Base-by-base conservation (phyloP, 495 filamentous ascomycete species). In the Tetracladium marchalianum region DNA sequence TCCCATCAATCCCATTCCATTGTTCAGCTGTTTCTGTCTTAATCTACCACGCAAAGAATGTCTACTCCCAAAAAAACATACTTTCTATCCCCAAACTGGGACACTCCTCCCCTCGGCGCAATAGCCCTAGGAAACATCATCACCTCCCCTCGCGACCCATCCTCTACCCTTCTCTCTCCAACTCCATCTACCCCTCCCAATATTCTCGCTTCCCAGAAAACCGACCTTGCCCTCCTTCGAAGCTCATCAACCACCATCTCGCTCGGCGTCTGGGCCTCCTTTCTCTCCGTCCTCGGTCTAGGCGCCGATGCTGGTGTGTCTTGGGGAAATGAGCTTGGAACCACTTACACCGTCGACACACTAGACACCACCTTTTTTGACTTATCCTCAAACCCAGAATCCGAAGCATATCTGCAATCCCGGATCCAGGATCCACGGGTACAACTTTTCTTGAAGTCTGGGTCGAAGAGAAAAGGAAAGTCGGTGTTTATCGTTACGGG, bases 401-500 rank as follows among this genome's bases (percentile, higher is more conserved):
- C n/a, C n/a, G n/a, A n/a, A n/a, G n/a, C n/a, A n/a, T n/a, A n/a
- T n/a, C n/a, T n/a, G n/a, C n/a, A n/a, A n/a, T n/a, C n/a, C n/a
- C n/a, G n/a, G n/a, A n/a, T n/a, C n/a, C n/a, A n/a, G n/a, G n/a
- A n/a, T n/a, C n/a, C n/a, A n/a, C n/a, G n/a, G n/a, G n/a, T n/a
- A n/a, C n/a, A n/a, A n/a, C n/a, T n/a, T n/a, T n/a, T n/a, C n/a
- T n/a, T n/a, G n/a, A n/a, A n/a, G n/a, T n/a, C n/a, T n/a, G n/a
- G n/a, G n/a, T n/a, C n/a, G n/a, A n/a, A n/a, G n/a, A n/a, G n/a
- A n/a, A n/a, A n/a, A n/a, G n/a, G n/a, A 24, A 19, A 22, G 4
- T 18, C 44, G 8, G 44, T 46, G 9, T 46, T 39, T 35, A 46
- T 46, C 16, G 39, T 46, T 12, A 46, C 44, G n/a, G 44, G 44